These are phyloP conservation scores for Elsinoe batatas DNA, from an alignment of 2,329 filamentous ascomycete genomes.

Conservation along the genomic window DNA sequence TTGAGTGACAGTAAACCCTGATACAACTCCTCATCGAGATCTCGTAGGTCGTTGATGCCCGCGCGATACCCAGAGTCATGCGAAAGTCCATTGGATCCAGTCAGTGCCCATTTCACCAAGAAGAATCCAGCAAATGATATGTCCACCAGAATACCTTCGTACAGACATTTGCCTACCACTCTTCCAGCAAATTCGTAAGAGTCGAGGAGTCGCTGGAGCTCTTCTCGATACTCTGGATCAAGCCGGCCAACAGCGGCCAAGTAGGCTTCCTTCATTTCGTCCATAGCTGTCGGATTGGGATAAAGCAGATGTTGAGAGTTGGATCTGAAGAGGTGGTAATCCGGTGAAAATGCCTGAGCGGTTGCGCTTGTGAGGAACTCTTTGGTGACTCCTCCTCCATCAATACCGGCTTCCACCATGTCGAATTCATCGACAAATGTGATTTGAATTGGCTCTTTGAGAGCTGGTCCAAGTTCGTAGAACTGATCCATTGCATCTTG, in stretches of 20 bases:
- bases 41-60: slow-evolving; percentile 88
- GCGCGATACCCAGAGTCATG: slow-evolving; percentile 68
- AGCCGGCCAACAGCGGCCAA: slow-evolving; percentile 30
- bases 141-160: slow-evolving; percentile 92
- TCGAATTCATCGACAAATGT: slow-evolving; percentile 91
- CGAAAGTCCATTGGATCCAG: slow-evolving; percentile 52
- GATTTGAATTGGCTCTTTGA: slow-evolving; percentile 95
- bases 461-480: slow-evolving; percentile 64
- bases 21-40: slow-evolving; percentile 85
- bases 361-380: slow-evolving; percentile 90
- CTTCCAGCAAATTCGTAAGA: slow-evolving; percentile 87
- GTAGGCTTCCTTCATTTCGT: neutral
- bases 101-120: slow-evolving; percentile 84
- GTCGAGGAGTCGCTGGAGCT: slow-evolving; percentile 52
- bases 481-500: slow-evolving; percentile 79
- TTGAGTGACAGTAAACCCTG: slow-evolving; percentile 75
- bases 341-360: slow-evolving; percentile 64
- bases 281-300: slow-evolving; percentile 60
- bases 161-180: slow-evolving; percentile 90
- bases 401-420: slow-evolving; percentile 80
- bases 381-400: slow-evolving; percentile 93
- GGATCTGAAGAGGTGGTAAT: slow-evolving; percentile 56
- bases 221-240: slow-evolving; percentile 48
- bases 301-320: slow-evolving; percentile 83
- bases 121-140: slow-evolving; percentile 93